Conservation (phyloP, 2,329 filamentous ascomycete genomes). For the Fusarium sp. region DNA sequence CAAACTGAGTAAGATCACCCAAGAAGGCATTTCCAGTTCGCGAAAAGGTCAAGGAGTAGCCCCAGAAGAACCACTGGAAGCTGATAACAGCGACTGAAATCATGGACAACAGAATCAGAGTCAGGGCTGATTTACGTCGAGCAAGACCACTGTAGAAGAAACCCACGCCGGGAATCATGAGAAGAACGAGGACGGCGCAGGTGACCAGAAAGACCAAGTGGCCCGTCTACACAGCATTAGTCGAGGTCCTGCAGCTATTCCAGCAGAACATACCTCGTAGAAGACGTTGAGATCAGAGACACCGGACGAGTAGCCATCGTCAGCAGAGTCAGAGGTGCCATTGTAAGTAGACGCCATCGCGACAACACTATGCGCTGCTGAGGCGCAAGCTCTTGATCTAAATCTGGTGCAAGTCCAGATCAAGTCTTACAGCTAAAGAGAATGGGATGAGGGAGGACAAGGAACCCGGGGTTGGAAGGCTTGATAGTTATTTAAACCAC, state of each 20-base stretch:
- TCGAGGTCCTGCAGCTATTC: not conserved
- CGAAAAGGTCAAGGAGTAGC: slow-evolving; percentile 87
- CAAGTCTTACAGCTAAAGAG: slow-evolving; percentile 23
- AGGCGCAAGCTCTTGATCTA: slow-evolving; percentile 26
- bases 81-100: slow-evolving; percentile 82
- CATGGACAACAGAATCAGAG: slow-evolving; percentile 86
- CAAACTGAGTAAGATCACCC: slow-evolving; percentile 83
- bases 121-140: slow-evolving; percentile 87
- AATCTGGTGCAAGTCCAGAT: slow-evolving; percentile 15
- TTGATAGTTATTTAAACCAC: slow-evolving; percentile 36
- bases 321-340: slow-evolving; percentile 61
- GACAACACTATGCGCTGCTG: slow-evolving; percentile 15
- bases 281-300: slow-evolving; percentile 83
- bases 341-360: slow-evolving; percentile 58
- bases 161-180: slow-evolving; percentile 94
- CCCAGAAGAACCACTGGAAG: slow-evolving; percentile 98
- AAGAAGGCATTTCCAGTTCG: slow-evolving; percentile 82
- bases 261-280: slow-evolving; percentile 72
- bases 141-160: slow-evolving; percentile 96
- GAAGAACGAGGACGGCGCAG: slow-evolving; percentile 80
- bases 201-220: slow-evolving; percentile 86
- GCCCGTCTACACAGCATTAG: slow-evolving; percentile 66
- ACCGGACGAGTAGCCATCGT: slow-evolving; percentile 61
- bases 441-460: slow-evolving; percentile 25
- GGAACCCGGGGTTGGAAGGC: slow-evolving; percentile 29